Conservation (phyloP, 192 early-diverging fungal species). For the Coemansia sp. region DNA sequence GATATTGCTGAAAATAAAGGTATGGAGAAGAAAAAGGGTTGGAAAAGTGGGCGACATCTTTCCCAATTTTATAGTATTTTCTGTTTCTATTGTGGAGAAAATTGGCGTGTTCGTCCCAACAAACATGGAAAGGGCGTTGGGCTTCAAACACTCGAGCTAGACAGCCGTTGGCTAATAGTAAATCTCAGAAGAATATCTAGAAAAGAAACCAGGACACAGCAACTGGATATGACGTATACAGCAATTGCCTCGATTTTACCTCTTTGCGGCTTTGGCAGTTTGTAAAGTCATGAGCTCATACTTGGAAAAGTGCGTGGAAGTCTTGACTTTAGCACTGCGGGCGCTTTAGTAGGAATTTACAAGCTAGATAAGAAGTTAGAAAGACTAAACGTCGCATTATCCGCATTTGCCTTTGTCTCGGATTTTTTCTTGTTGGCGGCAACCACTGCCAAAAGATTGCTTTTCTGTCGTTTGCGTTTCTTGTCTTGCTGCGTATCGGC, state of each 20-base stretch:
- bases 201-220: no score
- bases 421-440: slow-evolving; percentile 46
- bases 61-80: neutral
- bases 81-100: neutral
- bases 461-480: slow-evolving; percentile 49
- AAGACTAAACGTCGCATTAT: slow-evolving; percentile 24
- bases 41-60: neutral
- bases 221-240: no score
- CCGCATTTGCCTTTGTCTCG: slow-evolving; percentile 22
- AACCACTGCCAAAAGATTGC: slow-evolving; percentile 41
- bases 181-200: no score
- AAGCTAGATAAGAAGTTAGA: slow-evolving; percentile 37
- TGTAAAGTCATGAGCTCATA: no score
- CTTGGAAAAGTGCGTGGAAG: no score
- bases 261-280: no score
- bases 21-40: neutral
- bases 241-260: no score
- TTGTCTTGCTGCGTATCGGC: slow-evolving; percentile 12
- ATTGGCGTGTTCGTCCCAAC: no score
- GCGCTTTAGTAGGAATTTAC: neutral
- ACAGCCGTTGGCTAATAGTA: no score
- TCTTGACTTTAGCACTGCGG: neutral
- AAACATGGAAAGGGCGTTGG: neutral
- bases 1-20: neutral
- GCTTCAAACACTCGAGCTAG: neutral